phyloP scores from a whole-genome alignment of 2,329 filamentous ascomycete species.

The Endothia cerciana region DNA sequence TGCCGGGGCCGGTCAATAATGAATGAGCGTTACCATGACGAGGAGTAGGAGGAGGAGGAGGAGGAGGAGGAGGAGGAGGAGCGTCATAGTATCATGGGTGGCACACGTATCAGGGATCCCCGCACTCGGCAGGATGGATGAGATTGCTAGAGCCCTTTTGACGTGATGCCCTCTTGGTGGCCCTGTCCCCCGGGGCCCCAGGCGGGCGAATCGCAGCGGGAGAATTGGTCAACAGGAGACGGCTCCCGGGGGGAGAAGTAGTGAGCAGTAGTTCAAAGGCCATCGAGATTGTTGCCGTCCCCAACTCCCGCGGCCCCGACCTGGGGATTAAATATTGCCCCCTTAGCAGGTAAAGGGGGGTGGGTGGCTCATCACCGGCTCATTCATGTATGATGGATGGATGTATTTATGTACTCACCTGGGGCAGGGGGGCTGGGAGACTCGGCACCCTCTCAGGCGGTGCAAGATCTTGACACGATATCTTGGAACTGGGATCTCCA shows the following conservation, averaged over 20 bases:
- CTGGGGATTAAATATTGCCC: constrained; percentile 1
- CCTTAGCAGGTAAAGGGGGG: neutral
- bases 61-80: no score
- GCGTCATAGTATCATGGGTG: neutral
- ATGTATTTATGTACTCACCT: no score
- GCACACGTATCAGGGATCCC: neutral
- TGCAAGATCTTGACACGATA: no score
- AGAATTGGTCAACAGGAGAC: neutral
- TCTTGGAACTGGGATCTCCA: no score
- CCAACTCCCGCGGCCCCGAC: constrained; percentile 7
- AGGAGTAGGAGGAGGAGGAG: no score
- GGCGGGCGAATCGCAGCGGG: neutral
- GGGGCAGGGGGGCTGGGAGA: no score
- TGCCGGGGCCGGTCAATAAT: neutral
- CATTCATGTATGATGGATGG: no score
- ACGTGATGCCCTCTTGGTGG: neutral
- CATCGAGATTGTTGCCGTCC: constrained; percentile 4
- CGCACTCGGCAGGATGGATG: neutral
- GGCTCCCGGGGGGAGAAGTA: neutral
- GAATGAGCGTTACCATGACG: neutral
- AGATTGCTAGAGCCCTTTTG: neutral
- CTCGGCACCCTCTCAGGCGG: no score
- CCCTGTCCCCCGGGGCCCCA: neutral
- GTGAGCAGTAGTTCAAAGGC: neutral
- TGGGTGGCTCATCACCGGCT: no score